phyloP scores from a whole-genome alignment of 441 rosid genomes.

The Brassica balearica region DNA sequence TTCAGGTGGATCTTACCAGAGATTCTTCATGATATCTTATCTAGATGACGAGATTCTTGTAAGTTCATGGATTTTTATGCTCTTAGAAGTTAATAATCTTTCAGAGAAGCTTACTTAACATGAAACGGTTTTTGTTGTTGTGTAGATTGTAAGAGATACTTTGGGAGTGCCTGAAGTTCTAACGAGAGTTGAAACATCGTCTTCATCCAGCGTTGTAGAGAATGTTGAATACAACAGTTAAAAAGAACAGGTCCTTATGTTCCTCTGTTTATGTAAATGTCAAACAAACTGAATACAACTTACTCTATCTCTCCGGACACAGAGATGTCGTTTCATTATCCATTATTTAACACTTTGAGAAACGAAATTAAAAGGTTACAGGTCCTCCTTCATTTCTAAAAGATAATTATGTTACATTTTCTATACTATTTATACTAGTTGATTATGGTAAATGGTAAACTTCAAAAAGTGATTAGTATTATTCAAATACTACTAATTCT shows the following conservation, averaged over 20 bases:
- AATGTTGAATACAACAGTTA: slow-evolving; percentile 74
- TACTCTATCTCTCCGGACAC: neutral
- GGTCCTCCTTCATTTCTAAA: neutral
- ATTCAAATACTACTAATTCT: too few species aligned
- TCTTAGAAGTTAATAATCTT: neutral
- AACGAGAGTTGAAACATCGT: slow-evolving; percentile 68
- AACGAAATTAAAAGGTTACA: neutral
- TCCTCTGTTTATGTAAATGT: slow-evolving; percentile 32
- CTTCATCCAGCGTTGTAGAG: slow-evolving; percentile 51
- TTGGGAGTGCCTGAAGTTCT: slow-evolving; percentile 87
- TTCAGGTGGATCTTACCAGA: slow-evolving; percentile 82
- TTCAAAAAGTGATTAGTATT: too few species aligned
- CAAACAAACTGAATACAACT: slow-evolving; percentile 5
- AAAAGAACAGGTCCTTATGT: slow-evolving; percentile 5
- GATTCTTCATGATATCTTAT: slow-evolving; percentile 92
- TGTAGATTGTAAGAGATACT: slow-evolving; percentile 78
- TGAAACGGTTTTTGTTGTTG: slow-evolving; percentile 37
- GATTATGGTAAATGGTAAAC: too few species aligned
- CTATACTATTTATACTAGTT: too few species aligned
- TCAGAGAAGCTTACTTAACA: too few species aligned
- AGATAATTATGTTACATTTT: too few species aligned
- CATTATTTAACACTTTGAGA: slow-evolving; percentile 1
- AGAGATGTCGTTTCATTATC: neutral
- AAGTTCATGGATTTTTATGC: neutral
- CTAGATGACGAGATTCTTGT: slow-evolving; percentile 80